These are phyloP conservation scores for Nepenthes alata DNA, from an alignment of 179 eudicot species.

Conservation along the genomic window DNA sequence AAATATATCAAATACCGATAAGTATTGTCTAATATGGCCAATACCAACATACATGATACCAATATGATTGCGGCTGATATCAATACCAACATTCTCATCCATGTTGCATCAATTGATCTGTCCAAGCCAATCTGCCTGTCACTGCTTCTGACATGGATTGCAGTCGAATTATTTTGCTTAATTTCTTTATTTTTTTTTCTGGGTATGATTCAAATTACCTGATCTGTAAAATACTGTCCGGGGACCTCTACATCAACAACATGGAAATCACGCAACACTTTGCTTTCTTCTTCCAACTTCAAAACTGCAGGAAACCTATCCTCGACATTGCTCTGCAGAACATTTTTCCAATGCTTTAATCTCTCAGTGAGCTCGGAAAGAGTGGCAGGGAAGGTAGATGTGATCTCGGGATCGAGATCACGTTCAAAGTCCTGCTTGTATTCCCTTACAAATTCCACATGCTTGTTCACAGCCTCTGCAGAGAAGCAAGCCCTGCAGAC, in stretches of 20 bases:
- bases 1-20: no score
- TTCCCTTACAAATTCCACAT: constrained; percentile 90
- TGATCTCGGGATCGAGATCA: constrained; percentile 95
- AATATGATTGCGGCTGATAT: no score
- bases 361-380: constrained; percentile 80
- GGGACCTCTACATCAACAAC: constrained; percentile 99
- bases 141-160: background rate
- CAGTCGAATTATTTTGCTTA: background rate
- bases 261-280: constrained; percentile 91
- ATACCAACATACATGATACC: no score
- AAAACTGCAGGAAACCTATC: constrained; percentile 94
- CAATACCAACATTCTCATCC: no score
- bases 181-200: background rate
- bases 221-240: constrained; percentile 91
- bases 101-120: background rate
- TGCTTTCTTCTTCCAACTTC: constrained; percentile 97
- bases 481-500: constrained; percentile 98
- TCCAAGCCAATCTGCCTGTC: background rate
- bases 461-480: constrained; percentile 97
- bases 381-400: constrained; percentile 81
- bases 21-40: no score
- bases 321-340: constrained; percentile 95
- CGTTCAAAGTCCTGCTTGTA: constrained; percentile 96
- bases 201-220: constrained; percentile 31
- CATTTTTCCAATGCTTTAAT: constrained; percentile 97